Percentiles rank a stretch among this genome's conserved stretches.
These are phyloP conservation scores for Candida adriatica DNA, from an alignment of 805 yeast species.

Conservation along the genomic window DNA sequence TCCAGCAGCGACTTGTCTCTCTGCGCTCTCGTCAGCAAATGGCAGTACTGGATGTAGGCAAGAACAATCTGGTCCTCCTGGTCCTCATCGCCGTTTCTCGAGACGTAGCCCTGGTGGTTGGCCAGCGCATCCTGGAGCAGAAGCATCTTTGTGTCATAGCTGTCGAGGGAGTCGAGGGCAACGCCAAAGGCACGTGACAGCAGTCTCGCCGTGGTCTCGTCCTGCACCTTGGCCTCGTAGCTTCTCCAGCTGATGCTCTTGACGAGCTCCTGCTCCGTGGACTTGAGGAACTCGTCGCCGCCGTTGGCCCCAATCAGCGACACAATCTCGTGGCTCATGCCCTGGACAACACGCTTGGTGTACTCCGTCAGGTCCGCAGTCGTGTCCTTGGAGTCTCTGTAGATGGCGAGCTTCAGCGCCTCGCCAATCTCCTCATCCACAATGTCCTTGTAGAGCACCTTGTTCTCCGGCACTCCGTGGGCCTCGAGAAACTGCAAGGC, in stretches of 20 bases:
- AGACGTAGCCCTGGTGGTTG: slow-evolving; percentile 49
- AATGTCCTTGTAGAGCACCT: slow-evolving; percentile 43
- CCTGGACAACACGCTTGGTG: slow-evolving; percentile 37
- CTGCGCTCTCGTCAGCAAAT: slow-evolving; percentile 57
- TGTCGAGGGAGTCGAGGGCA: slow-evolving; percentile 29
- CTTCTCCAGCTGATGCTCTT: slow-evolving; percentile 51
- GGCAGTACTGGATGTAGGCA: slow-evolving; percentile 68
- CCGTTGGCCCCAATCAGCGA: slow-evolving; percentile 32
- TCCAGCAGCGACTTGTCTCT: slow-evolving; percentile 45
- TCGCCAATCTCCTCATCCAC: slow-evolving; percentile 60
- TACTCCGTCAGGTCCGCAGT: slow-evolving; percentile 41
- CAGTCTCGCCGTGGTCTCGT: slow-evolving; percentile 64
- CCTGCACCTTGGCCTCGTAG: slow-evolving; percentile 55
- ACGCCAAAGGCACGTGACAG: slow-evolving; percentile 36
- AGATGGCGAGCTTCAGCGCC: slow-evolving; percentile 46
- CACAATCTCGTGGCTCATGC: slow-evolving; percentile 27
- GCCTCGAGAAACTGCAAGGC: slow-evolving; percentile 47
- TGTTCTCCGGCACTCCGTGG: slow-evolving; percentile 20
- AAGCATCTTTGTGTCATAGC: slow-evolving; percentile 49
- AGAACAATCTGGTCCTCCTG: slow-evolving; percentile 61
- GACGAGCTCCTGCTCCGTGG: slow-evolving; percentile 27
- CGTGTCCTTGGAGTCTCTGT: slow-evolving; percentile 31
- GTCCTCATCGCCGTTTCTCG: slow-evolving; percentile 44
- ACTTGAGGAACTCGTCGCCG: slow-evolving; percentile 13
- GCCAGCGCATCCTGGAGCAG: slow-evolving; percentile 69